Conservation (phyloP, 2,329 filamentous ascomycete species). For the Stemphylium lycopersici region DNA sequence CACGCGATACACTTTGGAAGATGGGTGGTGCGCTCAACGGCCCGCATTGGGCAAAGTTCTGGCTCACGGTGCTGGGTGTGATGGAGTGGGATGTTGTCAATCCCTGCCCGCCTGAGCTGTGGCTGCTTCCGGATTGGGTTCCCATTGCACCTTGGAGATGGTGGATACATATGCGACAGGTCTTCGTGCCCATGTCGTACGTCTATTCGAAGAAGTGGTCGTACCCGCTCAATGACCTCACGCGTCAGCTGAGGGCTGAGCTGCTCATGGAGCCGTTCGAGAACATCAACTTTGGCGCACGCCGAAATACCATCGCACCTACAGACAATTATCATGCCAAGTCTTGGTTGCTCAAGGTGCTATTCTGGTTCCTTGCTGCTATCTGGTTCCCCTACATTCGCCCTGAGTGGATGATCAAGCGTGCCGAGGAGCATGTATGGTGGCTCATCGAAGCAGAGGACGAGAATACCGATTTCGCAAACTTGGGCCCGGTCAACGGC, state of each 20-base stretch:
- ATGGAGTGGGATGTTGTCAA: conserved; percentile 92
- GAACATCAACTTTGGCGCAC: conserved; percentile 74
- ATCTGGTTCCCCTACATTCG: conserved; percentile 83
- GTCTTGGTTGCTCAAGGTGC: conserved; percentile 76
- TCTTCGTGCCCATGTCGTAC: conserved; percentile 92
- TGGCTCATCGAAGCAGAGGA: conserved; percentile 89
- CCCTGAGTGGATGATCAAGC: conserved; percentile 66
- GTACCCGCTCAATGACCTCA: conserved; percentile 76
- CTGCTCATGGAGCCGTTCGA: conserved; percentile 80
- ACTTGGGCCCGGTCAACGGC: conserved; percentile 86
- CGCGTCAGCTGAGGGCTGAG: conserved; percentile 76
- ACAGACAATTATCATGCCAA: conserved; percentile 94
- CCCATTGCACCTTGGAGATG: conserved; percentile 90
- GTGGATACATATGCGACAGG: conserved; percentile 98
- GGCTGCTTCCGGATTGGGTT: conserved; percentile 90
- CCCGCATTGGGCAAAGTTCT: conserved; percentile 98
- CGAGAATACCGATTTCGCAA: conserved; percentile 85
- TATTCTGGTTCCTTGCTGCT: conserved; percentile 79
- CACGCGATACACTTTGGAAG: conserved; percentile 79
- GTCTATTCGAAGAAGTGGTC: conserved; percentile 84
- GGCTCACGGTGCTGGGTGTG: conserved; percentile 84
- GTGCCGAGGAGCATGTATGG: conserved; percentile 81
- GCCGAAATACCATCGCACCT: conserved; percentile 81
- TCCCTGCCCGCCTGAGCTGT: conserved; percentile 89
- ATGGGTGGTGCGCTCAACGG: conserved; percentile 82